Evolutionary conservation across 768 basidiomycete species (phyloP).

Genomic region (Pisolithus albus): DNA sequence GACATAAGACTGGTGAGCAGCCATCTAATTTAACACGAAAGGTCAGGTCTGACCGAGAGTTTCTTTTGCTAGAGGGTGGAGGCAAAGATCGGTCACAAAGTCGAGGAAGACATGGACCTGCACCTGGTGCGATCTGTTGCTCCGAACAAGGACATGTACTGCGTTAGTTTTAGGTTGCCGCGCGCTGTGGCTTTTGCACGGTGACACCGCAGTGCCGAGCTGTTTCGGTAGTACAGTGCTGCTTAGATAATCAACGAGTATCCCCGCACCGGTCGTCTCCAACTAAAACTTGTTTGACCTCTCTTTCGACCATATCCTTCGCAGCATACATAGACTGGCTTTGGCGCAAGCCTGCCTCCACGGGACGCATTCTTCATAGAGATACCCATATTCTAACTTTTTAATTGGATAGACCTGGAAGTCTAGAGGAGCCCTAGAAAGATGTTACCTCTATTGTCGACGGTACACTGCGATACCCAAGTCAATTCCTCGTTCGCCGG

Average conservation of each 20-base stretch:
- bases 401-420: conserved; percentile 20
- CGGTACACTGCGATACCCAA: conserved; percentile 48
- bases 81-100: conserved; percentile 47
- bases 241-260: conserved; percentile 27
- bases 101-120: conserved; percentile 46
- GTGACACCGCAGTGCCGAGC: conserved; percentile 1
- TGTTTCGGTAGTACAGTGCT: conserved; percentile 28
- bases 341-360: conserved; percentile 14
- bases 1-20: conserved; percentile 76
- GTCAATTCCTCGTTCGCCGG: conserved; percentile 34
- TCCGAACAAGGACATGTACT: conserved; percentile 97
- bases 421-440: conserved; percentile 3
- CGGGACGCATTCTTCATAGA: conserved; percentile 16
- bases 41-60: conserved; percentile 9
- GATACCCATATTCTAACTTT: conserved; percentile 31
- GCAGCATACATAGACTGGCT: conserved; percentile 6
- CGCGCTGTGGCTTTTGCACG: conserved; percentile 32
- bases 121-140: conserved; percentile 90
- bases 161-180: conserved; percentile 80
- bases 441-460: conserved; percentile 43
- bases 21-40: background rate
- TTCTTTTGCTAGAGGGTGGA: conserved; percentile 57
- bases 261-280: conserved; percentile 26
- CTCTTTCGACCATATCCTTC: background rate
- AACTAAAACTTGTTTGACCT: conserved; percentile 2